Conservation (phyloP, 179 eudicot species). For the Beta macrorhiza region DNA sequence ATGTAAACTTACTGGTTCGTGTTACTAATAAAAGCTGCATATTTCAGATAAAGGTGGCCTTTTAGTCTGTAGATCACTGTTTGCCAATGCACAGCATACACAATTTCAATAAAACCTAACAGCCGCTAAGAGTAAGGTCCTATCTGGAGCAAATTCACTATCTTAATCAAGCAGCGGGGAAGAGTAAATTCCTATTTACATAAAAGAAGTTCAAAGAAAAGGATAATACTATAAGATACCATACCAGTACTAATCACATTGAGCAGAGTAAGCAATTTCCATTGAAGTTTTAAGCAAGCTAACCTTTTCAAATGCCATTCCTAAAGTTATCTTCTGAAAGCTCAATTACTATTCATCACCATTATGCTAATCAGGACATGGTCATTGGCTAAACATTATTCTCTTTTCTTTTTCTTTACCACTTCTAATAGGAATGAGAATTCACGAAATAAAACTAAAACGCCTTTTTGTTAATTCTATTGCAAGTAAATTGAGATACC, state of each 20-base stretch:
- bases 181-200: too few species aligned
- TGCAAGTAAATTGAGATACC: slow-evolving; percentile 36
- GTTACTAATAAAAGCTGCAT: background rate
- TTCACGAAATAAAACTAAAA: too few species aligned
- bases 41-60: background rate
- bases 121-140: background rate
- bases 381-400: background rate
- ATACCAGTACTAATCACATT: too few species aligned
- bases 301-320: background rate
- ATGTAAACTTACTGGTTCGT: background rate
- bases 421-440: too few species aligned
- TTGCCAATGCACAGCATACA: background rate
- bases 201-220: too few species aligned
- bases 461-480: too few species aligned
- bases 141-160: background rate
- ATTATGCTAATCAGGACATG: background rate
- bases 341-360: background rate
- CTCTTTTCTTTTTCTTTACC: too few species aligned
- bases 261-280: too few species aligned
- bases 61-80: background rate
- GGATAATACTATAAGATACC: too few species aligned
- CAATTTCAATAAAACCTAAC: background rate
- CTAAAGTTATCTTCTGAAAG: background rate
- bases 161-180: background rate
- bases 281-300: background rate